Evolutionary conservation across 1,284 basidiomycete species (phyloP).

Genomic region (Apiotrichum laibachii): DNA sequence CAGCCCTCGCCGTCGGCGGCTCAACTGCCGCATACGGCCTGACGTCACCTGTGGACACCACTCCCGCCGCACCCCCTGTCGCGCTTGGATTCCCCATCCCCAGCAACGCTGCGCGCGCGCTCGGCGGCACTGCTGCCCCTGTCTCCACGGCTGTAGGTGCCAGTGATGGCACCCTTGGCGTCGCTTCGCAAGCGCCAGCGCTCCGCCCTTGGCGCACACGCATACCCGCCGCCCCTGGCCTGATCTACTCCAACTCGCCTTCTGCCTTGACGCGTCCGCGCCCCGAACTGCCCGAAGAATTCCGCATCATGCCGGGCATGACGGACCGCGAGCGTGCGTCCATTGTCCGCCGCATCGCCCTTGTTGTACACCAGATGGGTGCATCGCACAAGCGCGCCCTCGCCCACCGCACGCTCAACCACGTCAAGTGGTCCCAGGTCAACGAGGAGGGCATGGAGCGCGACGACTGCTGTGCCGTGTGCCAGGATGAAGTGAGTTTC

Average conservation of each 20-base stretch:
- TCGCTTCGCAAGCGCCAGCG: too few relatives aligned
- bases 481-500: slow-evolving; percentile 6
- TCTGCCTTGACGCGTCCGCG: background rate
- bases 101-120: too few relatives aligned
- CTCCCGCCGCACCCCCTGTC: too few relatives aligned
- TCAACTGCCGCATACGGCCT: background rate
- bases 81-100: too few relatives aligned
- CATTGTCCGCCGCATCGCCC: background rate
- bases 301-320: slow-evolving; percentile 1
- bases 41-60: too few relatives aligned
- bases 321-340: background rate
- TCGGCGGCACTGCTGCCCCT: too few relatives aligned
- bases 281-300: too few relatives aligned
- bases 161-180: too few relatives aligned
- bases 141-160: too few relatives aligned
- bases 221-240: background rate
- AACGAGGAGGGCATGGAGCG: slow-evolving; percentile 23
- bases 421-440: background rate
- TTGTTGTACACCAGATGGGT: background rate
- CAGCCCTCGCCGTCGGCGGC: background rate
- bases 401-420: slow-evolving; percentile 1
- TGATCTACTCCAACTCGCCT: background rate
- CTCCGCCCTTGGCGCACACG: too few relatives aligned
- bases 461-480: slow-evolving; percentile 37
- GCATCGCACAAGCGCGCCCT: background rate